phyloP scores from a whole-genome alignment of 345 rosid species.

The Abelmoschus esculentus region DNA sequence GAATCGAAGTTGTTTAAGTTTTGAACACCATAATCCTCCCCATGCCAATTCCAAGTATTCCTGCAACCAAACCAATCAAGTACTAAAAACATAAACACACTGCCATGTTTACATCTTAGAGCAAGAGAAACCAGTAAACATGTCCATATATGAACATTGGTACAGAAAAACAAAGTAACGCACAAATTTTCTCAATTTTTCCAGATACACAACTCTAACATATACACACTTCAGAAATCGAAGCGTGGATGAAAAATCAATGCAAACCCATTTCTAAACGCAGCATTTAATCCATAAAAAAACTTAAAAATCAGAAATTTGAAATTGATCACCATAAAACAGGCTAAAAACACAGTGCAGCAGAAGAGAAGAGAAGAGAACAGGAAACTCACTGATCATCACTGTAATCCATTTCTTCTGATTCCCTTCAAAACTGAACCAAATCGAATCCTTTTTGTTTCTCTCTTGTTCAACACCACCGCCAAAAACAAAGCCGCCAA shows the following conservation, averaged over 20 bases:
- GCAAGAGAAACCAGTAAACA: neutral
- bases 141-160: no score
- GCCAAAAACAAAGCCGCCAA: neutral
- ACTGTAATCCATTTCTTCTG: slow-evolving; percentile 3
- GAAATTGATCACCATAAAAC: neutral
- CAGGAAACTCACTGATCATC: neutral
- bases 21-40: slow-evolving; percentile 21
- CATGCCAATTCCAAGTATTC: slow-evolving; percentile 36
- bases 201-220: neutral
- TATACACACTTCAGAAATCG: neutral
- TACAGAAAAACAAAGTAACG: no score
- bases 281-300: neutral
- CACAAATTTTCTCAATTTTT: neutral
- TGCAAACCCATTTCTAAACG: slow-evolving; percentile 1
- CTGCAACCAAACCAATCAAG: slow-evolving; percentile 24
- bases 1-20: slow-evolving; percentile 26
- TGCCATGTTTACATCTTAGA: no score
- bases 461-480: neutral
- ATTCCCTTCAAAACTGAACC: neutral
- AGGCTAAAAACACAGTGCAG: neutral
- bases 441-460: neutral
- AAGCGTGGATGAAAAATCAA: neutral
- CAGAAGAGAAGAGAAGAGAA: neutral
- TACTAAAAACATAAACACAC: neutral
- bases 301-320: neutral